A percentile compares a stretch with the other conserved stretches of the same genome.
Conservation (phyloP, 495 filamentous ascomycete genomes). For the Annulohypoxylon maeteangense region DNA sequence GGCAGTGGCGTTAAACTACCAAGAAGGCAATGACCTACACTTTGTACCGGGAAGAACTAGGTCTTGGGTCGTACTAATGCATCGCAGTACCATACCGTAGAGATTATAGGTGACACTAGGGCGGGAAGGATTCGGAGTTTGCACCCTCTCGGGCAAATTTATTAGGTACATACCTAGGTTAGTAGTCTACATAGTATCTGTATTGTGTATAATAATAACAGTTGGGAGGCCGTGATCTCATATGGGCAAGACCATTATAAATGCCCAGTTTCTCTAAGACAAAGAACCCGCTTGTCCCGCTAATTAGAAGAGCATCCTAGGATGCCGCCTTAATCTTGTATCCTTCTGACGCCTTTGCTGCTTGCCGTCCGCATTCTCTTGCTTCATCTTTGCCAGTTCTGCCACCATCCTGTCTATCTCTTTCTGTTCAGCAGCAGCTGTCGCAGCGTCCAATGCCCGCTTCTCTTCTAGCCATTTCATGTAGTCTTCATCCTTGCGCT, state of each 20-base stretch:
- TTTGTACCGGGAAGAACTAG: background rate
- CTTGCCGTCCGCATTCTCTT: slow-evolving; percentile 33
- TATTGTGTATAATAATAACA: slow-evolving; percentile 33
- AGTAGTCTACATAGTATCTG: slow-evolving; percentile 38
- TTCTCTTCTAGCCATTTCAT: slow-evolving; percentile 35
- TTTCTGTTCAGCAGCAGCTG: slow-evolving; percentile 32
- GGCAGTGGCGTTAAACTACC: too few species aligned
- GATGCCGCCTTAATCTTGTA: slow-evolving; percentile 39
- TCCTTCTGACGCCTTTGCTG: slow-evolving; percentile 20
- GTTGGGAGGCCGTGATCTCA: slow-evolving; percentile 38
- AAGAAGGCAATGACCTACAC: background rate
- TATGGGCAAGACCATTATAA: slow-evolving; percentile 27
- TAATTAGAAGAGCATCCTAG: slow-evolving; percentile 43
- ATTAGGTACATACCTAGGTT: slow-evolving; percentile 30
- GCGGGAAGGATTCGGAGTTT: slow-evolving; percentile 11
- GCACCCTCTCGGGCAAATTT: slow-evolving; percentile 17
- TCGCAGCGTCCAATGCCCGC: slow-evolving; percentile 35
- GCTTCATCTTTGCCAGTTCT: slow-evolving; percentile 43
- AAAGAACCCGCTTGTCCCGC: slow-evolving; percentile 35
- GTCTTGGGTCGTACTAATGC: slow-evolving; percentile 10
- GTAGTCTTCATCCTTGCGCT: slow-evolving; percentile 45
- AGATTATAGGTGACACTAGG: background rate
- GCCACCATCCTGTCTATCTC: slow-evolving; percentile 46
- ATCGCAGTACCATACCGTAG: background rate
- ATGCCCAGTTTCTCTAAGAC: slow-evolving; percentile 29